Percentiles rank a stretch among this genome's conserved stretches.
Conservation (phyloP, 1,284 basidiomycete genomes). For the Leccinum fallax region DNA sequence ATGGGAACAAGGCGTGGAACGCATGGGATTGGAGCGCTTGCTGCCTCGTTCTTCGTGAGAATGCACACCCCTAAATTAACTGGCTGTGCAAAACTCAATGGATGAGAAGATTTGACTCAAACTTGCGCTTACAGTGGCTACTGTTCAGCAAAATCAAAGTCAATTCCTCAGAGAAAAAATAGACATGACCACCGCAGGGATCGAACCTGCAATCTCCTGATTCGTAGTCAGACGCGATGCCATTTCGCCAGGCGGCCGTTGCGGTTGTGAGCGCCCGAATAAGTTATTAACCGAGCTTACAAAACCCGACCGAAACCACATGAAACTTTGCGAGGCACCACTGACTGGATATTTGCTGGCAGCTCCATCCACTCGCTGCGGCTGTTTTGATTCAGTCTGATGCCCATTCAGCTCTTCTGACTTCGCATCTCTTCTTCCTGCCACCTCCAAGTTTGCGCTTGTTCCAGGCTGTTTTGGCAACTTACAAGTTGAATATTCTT, state of each 20-base stretch:
- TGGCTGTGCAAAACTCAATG: neutral
- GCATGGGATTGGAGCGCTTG: neutral
- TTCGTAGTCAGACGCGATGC: constrained; percentile 70
- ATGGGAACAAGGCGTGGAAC: neutral
- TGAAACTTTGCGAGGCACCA: neutral
- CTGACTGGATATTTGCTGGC: neutral
- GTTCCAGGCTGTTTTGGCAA: neutral
- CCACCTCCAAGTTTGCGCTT: neutral
- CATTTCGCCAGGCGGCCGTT: constrained; percentile 57
- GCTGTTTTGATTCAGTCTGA: constrained; percentile 25
- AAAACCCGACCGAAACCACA: constrained; percentile 19
- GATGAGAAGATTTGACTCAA: neutral
- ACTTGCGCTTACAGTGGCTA: neutral
- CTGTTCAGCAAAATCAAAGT: neutral
- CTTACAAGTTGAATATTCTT: constrained; percentile 8
- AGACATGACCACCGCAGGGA: constrained; percentile 26
- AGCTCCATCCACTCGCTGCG: neutral
- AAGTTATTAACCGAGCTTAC: constrained; percentile 31
- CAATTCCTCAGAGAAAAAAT: neutral
- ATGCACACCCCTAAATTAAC: constrained; percentile 2
- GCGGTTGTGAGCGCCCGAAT: constrained; percentile 35
- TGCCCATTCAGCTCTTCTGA: constrained; percentile 12
- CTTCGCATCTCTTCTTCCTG: constrained; percentile 8
- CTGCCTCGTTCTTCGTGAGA: constrained; percentile 23
- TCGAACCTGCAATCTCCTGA: constrained; percentile 72